Evolutionary conservation across 352 stramenopile genomes (phyloP), one percentile per base, ranked within the genome.

Genomic region (Pythium folliculosum): DNA sequence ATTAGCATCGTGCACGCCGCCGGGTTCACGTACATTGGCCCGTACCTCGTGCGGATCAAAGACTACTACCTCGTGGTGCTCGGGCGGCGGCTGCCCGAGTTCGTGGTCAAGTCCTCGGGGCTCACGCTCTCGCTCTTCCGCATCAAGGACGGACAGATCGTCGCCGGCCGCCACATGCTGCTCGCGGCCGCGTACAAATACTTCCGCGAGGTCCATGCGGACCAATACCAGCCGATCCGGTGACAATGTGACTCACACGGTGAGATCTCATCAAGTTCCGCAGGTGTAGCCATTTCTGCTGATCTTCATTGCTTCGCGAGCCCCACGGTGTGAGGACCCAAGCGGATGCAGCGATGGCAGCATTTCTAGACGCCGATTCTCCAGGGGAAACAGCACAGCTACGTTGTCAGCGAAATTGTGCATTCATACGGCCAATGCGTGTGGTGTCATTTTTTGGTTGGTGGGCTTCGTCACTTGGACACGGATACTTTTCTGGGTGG

Each of bases 21-120:
- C 1, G 54, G 63, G 8, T 70, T 60, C 54, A 70, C 53, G 23
- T 63, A 63, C 47, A 22, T 64, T 4, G 63, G 63, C 3, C 32
- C 44, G 54, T 70, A 64, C 43, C 63, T 70, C 32, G 63, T 70
- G 45, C 63, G 54, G 14, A 51, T 70, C 54, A 64, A 70, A 30
- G 54, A 60, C 48, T 70, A 49, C 27, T 70, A 64, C 55, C 50
- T 70, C 44, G 63, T 70, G 9, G 53, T 69, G 21, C 35, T 64
- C 16, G 55, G 30, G 22, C 63, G 54, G 4, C 51, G 47, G 44
- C 35, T 51, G 21, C 63, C 63, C 8, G 40, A 55, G 23, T 2
- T 19, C 8, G 12, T 64, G 23, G 35, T 69, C 63, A 49, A 63
- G 21, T 59, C 55, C 0, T 64, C 53, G 13, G 63, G 53, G 1